A percentile compares a stretch with the other conserved stretches of the same genome.
Conservation (phyloP, 148 eudicot species). For the Arctostaphylos glauca region DNA sequence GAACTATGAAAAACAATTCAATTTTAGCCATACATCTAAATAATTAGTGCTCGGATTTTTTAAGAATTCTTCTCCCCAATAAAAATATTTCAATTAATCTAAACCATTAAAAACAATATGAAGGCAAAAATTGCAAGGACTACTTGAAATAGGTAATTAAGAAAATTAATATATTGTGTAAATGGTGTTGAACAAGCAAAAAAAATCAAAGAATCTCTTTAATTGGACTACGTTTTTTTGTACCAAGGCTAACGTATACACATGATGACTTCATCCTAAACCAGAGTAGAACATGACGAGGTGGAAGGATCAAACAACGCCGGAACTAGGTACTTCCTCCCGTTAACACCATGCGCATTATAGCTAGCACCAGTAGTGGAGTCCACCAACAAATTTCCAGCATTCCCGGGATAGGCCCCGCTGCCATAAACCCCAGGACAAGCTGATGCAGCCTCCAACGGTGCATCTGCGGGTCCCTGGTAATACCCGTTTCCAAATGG, state of each 20-base stretch:
- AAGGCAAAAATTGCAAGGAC: too few species aligned
- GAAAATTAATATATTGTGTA: too few species aligned
- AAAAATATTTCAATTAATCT: too few species aligned
- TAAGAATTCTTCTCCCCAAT: too few species aligned
- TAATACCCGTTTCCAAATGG: constrained; percentile 42
- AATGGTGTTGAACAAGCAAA: not conserved
- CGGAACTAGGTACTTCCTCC: constrained; percentile 37
- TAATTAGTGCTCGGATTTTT: too few species aligned
- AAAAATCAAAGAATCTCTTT: not conserved
- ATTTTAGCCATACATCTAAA: too few species aligned
- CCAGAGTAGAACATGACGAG: constrained; percentile 29
- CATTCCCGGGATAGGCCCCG: constrained; percentile 40
- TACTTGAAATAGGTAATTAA: too few species aligned
- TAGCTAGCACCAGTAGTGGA: constrained; percentile 26
- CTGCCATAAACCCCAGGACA: constrained; percentile 36
- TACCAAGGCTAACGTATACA: too few species aligned
- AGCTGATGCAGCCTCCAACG: constrained; percentile 36
- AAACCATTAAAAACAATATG: too few species aligned
- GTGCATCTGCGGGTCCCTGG: constrained; percentile 37
- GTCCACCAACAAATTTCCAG: constrained; percentile 37
- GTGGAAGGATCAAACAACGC: constrained; percentile 36
- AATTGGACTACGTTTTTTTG: too few species aligned
- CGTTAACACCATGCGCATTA: constrained; percentile 34
- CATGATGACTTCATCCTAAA: not conserved
- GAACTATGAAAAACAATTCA: too few species aligned